Base-by-base conservation (phyloP, 2,329 filamentous ascomycete genomes). In the Colletotrichum brevisporum region DNA sequence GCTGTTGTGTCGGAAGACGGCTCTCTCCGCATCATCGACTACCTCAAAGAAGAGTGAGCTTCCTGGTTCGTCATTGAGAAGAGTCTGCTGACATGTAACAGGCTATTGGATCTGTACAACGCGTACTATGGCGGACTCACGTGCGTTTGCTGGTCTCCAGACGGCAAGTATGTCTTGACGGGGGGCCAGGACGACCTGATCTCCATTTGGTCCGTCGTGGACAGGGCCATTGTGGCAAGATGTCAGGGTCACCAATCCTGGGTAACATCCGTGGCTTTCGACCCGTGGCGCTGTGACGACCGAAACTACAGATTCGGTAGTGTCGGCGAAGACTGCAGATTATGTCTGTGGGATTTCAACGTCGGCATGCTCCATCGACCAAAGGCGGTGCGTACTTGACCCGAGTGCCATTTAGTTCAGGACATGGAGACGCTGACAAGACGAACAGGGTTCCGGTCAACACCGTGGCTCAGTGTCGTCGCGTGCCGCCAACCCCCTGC, bases 301-400 rank as follows among this genome's bases (percentile, higher is more conserved):
- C 90, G 92, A 74, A 98, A 94, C 75, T 99, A 99, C 81, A 90
- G 96, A 1, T 97, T 99, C 75, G 96, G 96, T 36, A 97, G 94
- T 75, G 95, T 99, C 1, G 96, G 95, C 15, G 95, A 98, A 78
- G 96, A 99, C 78, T 94, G 95, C 75, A 88, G 94, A 66, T 84
- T 99, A 18, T 89, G 97, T 68, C 84, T 99, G 13, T 99, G 96
- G 96, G 96, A 99, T 83, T 99, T 99, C 78, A 97, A 92, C 73
- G 94, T 97, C 50, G 94, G 94, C 74, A 98, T 98, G 95, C 86
- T 99, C 75, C 93, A 97, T 80, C 89, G 95, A 69, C 95, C 96
- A 21, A 95, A 95, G 82, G 91, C 89, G 73, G 92, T 94, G 83
- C 76, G 92, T 88, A 15, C 54, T 51, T 36, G 27, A 54, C 3